Conservation (phyloP, 2,329 filamentous ascomycete species). For the Botryotinia narcissicola region DNA sequence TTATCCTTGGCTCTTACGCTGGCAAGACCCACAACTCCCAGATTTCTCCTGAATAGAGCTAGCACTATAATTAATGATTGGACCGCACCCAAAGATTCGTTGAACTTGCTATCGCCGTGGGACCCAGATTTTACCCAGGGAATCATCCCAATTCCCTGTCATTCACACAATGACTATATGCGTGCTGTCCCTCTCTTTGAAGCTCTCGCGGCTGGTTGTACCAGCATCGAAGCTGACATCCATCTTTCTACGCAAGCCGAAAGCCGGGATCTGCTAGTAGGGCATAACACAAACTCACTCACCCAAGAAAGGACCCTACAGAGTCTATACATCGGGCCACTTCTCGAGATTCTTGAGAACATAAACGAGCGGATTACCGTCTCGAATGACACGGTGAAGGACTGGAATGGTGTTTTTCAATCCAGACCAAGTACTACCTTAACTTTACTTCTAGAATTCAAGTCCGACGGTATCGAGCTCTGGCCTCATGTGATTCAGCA, state of each 20-base stretch:
- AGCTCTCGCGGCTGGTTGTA: constrained; percentile 55
- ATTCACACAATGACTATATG: constrained; percentile 58
- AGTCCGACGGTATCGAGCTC: constrained; percentile 41
- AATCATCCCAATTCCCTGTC: not conserved
- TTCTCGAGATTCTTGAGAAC: constrained; percentile 52
- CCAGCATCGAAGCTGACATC: constrained; percentile 59
- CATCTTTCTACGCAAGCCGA: constrained; percentile 46
- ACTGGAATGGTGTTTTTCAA: constrained; percentile 28
- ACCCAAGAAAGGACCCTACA: constrained; percentile 52
- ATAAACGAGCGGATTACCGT: constrained; percentile 42
- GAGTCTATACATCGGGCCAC: constrained; percentile 58
- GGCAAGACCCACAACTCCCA: not conserved
- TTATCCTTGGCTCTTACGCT: not conserved
- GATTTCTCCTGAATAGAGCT: not conserved
- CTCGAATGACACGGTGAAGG: not conserved
- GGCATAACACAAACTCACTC: constrained; percentile 54
- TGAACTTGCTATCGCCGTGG: constrained; percentile 7
- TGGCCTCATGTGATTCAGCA: constrained; percentile 43
- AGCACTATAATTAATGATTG: not conserved
- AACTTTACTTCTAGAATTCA: constrained; percentile 52
- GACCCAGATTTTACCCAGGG: not conserved
- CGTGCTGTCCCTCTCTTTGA: constrained; percentile 46
- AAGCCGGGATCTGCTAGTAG: constrained; percentile 52
- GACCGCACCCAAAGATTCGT: not conserved
- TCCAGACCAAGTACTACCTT: constrained; percentile 17